Percentiles rank a stretch among this genome's conserved stretches.
These are phyloP conservation scores for Cladophialophora carrionii DNA, from an alignment of 2,329 filamentous ascomycete species.

Conservation along the genomic window DNA sequence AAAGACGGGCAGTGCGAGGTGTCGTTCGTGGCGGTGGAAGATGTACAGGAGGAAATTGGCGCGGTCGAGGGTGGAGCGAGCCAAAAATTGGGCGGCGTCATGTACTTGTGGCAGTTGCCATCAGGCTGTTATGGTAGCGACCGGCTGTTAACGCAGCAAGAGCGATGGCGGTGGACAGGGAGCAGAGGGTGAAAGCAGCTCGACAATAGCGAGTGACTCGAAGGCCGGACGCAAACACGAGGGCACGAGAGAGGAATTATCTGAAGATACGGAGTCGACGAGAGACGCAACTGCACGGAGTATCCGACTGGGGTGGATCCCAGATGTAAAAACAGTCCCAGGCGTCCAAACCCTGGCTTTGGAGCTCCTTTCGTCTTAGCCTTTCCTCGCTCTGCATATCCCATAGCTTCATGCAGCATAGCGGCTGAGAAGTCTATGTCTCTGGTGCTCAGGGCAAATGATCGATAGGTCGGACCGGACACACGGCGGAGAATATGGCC, in stretches of 20 bases:
- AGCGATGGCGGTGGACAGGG: not conserved
- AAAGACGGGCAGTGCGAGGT: constrained; percentile 5
- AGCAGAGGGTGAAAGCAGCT: constrained; percentile 19
- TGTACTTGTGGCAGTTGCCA: constrained; percentile 21
- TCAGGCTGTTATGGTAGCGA: constrained; percentile 17
- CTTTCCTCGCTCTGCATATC: not conserved
- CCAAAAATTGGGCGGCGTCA: constrained; percentile 19
- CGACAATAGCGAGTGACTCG: constrained; percentile 32
- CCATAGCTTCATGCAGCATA: constrained; percentile 1
- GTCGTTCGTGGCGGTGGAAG: constrained; percentile 9
- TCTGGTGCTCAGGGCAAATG: not conserved
- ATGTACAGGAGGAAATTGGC: constrained; percentile 22
- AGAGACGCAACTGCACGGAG: not conserved
- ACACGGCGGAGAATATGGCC: not conserved
- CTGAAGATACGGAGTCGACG: not conserved
- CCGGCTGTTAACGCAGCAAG: constrained; percentile 8
- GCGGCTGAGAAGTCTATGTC: not conserved
- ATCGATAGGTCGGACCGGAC: not conserved
- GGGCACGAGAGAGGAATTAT: constrained; percentile 8
- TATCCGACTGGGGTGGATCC: not conserved
- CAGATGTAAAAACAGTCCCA: not conserved
- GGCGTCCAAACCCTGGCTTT: constrained; percentile 4
- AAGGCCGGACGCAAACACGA: not conserved
- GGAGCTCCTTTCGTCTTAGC: not conserved
- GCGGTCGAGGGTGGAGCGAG: constrained; percentile 12